Base-by-base conservation (phyloP, 2,329 filamentous ascomycete genomes). In the Epicoccum sorghinum region DNA sequence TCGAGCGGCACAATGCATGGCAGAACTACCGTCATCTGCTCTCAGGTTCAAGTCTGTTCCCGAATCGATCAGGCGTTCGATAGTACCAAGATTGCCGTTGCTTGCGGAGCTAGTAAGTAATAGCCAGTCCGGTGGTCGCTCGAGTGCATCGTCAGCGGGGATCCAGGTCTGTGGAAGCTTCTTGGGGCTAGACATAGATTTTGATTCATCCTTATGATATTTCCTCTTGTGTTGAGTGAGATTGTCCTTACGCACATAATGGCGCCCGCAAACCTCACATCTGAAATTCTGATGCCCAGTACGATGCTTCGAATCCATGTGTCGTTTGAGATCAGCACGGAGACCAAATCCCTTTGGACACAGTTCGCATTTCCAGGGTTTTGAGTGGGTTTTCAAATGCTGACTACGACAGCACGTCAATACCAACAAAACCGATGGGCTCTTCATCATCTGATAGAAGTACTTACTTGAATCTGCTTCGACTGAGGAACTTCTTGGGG, bases 1-100 rank as follows among this genome's bases (percentile, higher is more conserved):
- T 30, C 35, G 45, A 18, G 57, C 54, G 9, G 58, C 60, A 14
- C 60, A 61, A 9, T 63, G 60, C 3, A 61, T 25, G 7, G 42
- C 56, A 7, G 60, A 59, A 1, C 37, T 59, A 5, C 37, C 22
- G 8, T 63, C 58, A 3, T 38, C 42, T 1, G 56, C 52, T 25
- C 30, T 23, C 0, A 33, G 35, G 6, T 57, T n/a, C 0, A 46
- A 0, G 2, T 45, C 18, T 1, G 36, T 9, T 10, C 43, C 48
- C 8, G 12, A 6, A 0, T 14, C 2, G 1, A 63, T 18, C 6
- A 41, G 9, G 4, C 9, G 1, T 43, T 23, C 27, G 1, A 61
- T 12, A 2, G 29, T 18, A 7, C 7, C 0, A 3, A 52, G 18
- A 9, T 63, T 42, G 1, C 60, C 56, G 7, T 18, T 40, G 2